Conservation (phyloP, 345 rosid species). For the Reutealis trisperma region DNA sequence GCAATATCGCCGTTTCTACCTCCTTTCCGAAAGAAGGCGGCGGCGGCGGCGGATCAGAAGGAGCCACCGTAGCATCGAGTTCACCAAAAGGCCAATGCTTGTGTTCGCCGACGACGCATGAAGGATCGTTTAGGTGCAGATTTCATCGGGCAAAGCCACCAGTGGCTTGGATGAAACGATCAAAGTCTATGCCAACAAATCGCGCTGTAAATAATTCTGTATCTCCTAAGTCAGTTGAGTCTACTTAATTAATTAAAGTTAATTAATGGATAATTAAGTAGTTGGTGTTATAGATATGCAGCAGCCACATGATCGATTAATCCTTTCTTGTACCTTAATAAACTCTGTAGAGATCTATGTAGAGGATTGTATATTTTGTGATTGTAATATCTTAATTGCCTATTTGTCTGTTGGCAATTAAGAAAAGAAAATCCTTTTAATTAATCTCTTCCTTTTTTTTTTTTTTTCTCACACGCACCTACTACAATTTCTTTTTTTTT, state of each 20-base stretch:
- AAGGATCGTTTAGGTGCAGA: conserved; percentile 71
- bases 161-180: conserved; percentile 40
- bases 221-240: conserved; percentile 20
- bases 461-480: no score
- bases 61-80: background rate
- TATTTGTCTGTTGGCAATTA: background rate
- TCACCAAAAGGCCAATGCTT: conserved; percentile 46
- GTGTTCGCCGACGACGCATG: conserved; percentile 73
- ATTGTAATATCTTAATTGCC: background rate
- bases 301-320: background rate
- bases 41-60: background rate
- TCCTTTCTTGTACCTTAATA: background rate
- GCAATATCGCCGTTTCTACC: conserved; percentile 26
- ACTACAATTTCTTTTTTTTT: no score
- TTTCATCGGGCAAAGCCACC: conserved; percentile 45
- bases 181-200: conserved; percentile 57
- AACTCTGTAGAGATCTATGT: background rate
- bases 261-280: background rate
- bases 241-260: background rate
- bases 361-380: background rate
- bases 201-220: conserved; percentile 19
- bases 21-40: conserved; percentile 39
- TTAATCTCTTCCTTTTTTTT: no score
- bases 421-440: no score
- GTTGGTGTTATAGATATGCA: background rate